A percentile compares a stretch with the other conserved stretches of the same genome.
Conservation (phyloP, 768 basidiomycete genomes). For the Kwoniella heveanensis region DNA sequence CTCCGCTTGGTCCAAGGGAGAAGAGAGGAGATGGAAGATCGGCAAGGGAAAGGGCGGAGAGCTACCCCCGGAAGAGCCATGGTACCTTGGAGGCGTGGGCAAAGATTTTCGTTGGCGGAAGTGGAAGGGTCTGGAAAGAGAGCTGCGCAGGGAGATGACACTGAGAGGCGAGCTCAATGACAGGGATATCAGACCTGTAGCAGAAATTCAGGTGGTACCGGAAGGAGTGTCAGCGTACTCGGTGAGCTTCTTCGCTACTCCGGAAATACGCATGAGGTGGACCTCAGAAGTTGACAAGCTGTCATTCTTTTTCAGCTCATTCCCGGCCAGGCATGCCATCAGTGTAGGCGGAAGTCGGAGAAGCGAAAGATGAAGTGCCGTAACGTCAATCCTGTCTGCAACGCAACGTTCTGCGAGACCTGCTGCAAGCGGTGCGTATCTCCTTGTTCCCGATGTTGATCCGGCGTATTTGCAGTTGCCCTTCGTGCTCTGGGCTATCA, state of each 20-base stretch:
- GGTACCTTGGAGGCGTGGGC: conserved; percentile 29
- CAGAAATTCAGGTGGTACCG: background rate
- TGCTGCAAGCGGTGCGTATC: conserved; percentile 46
- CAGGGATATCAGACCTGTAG: conserved; percentile 18
- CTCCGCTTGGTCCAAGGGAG: conserved; percentile 30
- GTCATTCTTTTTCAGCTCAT: conserved; percentile 27
- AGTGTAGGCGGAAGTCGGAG: conserved; percentile 44
- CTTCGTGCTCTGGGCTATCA: too few species aligned
- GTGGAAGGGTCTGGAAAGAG: conserved; percentile 34
- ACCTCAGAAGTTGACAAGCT: conserved; percentile 15
- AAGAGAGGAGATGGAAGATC: conserved; percentile 36
- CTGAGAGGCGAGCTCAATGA: conserved; percentile 29
- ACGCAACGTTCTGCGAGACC: conserved; percentile 41
- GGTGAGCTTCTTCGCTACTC: conserved; percentile 37
- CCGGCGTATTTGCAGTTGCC: background rate
- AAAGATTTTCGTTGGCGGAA: conserved; percentile 41
- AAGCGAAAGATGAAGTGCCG: conserved; percentile 52
- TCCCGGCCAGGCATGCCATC: conserved; percentile 50
- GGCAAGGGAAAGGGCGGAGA: conserved; percentile 30
- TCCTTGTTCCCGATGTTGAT: background rate
- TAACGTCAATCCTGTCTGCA: conserved; percentile 42
- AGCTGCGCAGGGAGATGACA: conserved; percentile 33
- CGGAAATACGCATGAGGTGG: too few species aligned
- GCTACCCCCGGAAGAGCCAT: conserved; percentile 3
- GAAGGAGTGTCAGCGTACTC: conserved; percentile 39